phyloP scores from a whole-genome alignment of 768 basidiomycete genomes.

The Asterophora lycoperdoides region DNA sequence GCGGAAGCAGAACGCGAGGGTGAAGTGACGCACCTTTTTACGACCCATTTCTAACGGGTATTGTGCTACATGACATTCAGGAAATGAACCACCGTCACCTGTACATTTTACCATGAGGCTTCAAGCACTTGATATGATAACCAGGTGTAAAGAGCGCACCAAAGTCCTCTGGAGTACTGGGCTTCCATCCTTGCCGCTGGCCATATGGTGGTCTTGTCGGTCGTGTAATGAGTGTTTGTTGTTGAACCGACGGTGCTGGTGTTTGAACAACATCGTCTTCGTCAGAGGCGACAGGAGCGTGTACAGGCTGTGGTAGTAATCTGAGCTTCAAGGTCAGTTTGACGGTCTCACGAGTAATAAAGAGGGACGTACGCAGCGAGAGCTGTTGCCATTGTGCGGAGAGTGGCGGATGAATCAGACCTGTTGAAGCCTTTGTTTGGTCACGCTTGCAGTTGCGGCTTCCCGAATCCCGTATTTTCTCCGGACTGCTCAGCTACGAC shows the following conservation, averaged over 20 bases:
- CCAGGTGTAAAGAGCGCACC: slow-evolving; percentile 41
- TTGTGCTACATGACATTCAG: slow-evolving; percentile 96
- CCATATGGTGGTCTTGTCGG: slow-evolving; percentile 77
- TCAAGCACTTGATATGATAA: not conserved
- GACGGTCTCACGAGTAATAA: not conserved
- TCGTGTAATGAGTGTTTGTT: slow-evolving; percentile 45
- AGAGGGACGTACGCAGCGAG: slow-evolving; percentile 64
- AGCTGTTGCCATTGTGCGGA: slow-evolving; percentile 43
- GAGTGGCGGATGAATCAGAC: slow-evolving; percentile 4
- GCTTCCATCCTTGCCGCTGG: slow-evolving; percentile 81
- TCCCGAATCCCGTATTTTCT: too few species aligned
- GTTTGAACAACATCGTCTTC: slow-evolving; percentile 50
- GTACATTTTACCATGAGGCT: not conserved
- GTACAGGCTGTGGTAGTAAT: slow-evolving; percentile 61
- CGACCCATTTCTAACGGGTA: slow-evolving; percentile 94
- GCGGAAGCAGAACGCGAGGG: slow-evolving; percentile 3
- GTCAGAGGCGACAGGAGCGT: slow-evolving; percentile 49
- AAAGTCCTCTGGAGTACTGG: slow-evolving; percentile 77
- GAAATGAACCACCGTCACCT: slow-evolving; percentile 86
- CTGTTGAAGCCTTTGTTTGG: slow-evolving; percentile 19
- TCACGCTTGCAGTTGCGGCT: slow-evolving; percentile 10
- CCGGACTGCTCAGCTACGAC: too few species aligned
- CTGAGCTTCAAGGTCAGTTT: slow-evolving; percentile 32
- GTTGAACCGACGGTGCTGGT: slow-evolving; percentile 27
- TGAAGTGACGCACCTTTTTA: slow-evolving; percentile 68